Evolutionary conservation across 345 rosid species (phyloP).

Genomic region (Rhodamnia rubescens): DNA sequence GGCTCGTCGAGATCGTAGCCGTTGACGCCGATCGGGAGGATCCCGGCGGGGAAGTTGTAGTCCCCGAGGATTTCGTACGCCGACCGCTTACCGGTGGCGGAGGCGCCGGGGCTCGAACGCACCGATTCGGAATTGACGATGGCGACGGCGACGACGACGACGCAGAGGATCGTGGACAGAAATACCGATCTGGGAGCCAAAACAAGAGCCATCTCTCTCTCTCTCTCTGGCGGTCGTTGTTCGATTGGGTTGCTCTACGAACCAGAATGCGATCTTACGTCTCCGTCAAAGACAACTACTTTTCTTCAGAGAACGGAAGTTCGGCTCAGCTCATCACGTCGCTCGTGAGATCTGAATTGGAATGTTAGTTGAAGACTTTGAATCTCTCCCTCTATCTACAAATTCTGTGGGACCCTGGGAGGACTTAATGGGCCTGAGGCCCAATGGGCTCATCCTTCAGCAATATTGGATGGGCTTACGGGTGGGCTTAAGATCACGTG

Average conservation of each 20-base stretch:
- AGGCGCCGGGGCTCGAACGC: not conserved
- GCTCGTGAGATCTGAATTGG: not conserved
- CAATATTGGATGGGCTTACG: too few species aligned
- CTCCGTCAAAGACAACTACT: not conserved
- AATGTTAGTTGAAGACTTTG: conserved; percentile 6
- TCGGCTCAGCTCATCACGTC: not conserved
- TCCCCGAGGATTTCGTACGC: conserved; percentile 37
- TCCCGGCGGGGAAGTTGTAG: conserved; percentile 40
- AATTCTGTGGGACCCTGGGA: too few species aligned
- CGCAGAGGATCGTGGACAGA: not conserved
- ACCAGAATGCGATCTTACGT: not conserved
- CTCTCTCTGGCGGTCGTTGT: not conserved
- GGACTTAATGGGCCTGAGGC: not conserved
- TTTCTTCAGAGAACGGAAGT: not conserved
- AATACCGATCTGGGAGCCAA: not conserved
- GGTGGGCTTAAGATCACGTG: too few species aligned
- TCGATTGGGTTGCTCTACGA: not conserved
- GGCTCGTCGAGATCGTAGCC: conserved; percentile 31
- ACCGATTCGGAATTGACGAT: not conserved
- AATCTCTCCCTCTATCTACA: not conserved
- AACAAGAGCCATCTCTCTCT: not conserved
- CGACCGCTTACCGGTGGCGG: conserved; percentile 4
- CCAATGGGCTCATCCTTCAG: too few species aligned
- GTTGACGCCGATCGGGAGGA: conserved; percentile 47
- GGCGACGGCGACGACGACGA: not conserved